Evolutionary conservation across 1,284 basidiomycete genomes (phyloP).

Genomic region (Gymnopus androsaceus): DNA sequence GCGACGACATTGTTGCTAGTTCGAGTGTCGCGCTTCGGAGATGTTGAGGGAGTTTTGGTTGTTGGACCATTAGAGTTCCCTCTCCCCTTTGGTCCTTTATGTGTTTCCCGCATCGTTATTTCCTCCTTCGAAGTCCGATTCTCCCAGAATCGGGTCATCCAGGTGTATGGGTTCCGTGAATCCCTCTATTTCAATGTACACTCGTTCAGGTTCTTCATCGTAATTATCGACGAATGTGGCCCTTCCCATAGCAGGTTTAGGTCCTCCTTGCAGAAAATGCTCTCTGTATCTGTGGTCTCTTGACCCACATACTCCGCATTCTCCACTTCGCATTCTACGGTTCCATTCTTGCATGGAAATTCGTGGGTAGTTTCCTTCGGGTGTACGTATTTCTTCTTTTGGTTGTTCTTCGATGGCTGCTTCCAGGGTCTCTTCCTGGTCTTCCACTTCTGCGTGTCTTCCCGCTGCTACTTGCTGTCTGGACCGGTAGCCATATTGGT

Average conservation of each 20-base stretch:
- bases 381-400: too few species aligned
- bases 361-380: not conserved
- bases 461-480: too few species aligned
- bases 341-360: too few species aligned
- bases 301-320: not conserved
- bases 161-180: not conserved
- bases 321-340: not conserved
- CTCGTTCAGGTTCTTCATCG: not conserved
- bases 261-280: not conserved
- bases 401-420: not conserved
- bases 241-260: not conserved
- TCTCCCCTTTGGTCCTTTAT: not conserved
- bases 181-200: not conserved
- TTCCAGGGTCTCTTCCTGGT: not conserved
- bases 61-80: not conserved
- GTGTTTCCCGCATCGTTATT: not conserved
- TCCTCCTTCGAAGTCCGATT: not conserved
- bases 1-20: not conserved
- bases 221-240: not conserved
- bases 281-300: not conserved
- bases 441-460: too few species aligned
- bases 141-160: not conserved
- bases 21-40: too few species aligned
- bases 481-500: too few species aligned
- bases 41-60: not conserved